Evolutionary conservation across 768 basidiomycete genomes (phyloP).

Genomic region (Lentinula aciculospora): DNA sequence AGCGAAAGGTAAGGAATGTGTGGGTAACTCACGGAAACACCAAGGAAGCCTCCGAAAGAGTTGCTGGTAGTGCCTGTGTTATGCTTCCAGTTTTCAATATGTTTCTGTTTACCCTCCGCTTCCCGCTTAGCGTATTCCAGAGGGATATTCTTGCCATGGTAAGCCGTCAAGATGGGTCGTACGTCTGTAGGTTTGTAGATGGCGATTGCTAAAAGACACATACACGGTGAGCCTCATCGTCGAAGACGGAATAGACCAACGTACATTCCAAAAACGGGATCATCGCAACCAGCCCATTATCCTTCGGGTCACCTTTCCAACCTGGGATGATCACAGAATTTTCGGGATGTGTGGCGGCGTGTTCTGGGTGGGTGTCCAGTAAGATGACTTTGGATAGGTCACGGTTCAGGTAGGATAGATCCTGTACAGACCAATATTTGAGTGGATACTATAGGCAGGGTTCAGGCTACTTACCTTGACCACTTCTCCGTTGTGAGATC

Average conservation of each 20-base stretch:
- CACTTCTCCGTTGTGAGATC: constrained; percentile 72
- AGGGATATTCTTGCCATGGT: constrained; percentile 84
- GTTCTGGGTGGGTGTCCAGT: constrained; percentile 81
- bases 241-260: constrained; percentile 25
- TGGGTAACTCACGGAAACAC: constrained; percentile 23
- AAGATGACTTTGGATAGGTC: constrained; percentile 86
- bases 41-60: constrained; percentile 35
- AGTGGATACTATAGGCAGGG: background rate
- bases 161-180: constrained; percentile 79
- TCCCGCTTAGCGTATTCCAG: constrained; percentile 87
- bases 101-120: constrained; percentile 69
- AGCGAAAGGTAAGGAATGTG: background rate
- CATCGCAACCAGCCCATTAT: constrained; percentile 76
- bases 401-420: constrained; percentile 91
- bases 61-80: constrained; percentile 15
- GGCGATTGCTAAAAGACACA: constrained; percentile 66
- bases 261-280: constrained; percentile 95
- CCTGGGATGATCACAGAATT: constrained; percentile 80
- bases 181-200: constrained; percentile 88
- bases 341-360: constrained; percentile 75
- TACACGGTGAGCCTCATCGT: background rate
- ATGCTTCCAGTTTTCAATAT: constrained; percentile 78
- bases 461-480: constrained; percentile 60
- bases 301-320: constrained; percentile 77
- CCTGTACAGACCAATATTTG: constrained; percentile 32